Percentiles rank a stretch among this genome's conserved stretches.
Evolutionary conservation across 192 early-diverging fungal genomes (phyloP).

Genomic region (Backusella macrospora): DNA sequence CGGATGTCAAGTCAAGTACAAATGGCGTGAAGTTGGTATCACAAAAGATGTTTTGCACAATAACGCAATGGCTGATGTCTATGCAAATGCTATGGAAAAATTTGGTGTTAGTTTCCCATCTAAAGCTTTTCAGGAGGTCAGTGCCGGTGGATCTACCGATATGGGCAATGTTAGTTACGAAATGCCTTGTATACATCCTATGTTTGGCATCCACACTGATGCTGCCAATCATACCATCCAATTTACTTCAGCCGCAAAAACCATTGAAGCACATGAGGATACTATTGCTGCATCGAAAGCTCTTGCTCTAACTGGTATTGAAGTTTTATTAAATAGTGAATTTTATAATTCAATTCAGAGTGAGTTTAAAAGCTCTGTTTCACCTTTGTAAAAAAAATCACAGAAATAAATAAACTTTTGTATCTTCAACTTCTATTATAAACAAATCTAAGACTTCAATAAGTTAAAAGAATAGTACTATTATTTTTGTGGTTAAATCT

Average conservation of each 20-base stretch:
- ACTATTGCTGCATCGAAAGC: slow-evolving; percentile 57
- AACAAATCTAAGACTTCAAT: no score
- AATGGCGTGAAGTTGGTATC: slow-evolving; percentile 37
- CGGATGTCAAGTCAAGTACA: slow-evolving; percentile 65
- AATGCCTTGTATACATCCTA: slow-evolving; percentile 55
- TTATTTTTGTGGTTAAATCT: no score
- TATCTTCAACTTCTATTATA: not conserved
- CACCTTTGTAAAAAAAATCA: not conserved
- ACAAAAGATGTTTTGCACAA: slow-evolving; percentile 53
- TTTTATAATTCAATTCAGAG: slow-evolving; percentile 50
- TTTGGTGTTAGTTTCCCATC: slow-evolving; percentile 33
- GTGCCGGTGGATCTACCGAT: slow-evolving; percentile 61
- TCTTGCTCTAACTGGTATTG: slow-evolving; percentile 52
- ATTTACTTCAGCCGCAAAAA: slow-evolving; percentile 62
- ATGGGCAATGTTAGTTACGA: slow-evolving; percentile 67
- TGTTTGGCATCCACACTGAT: slow-evolving; percentile 47
- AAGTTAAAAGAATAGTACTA: no score
- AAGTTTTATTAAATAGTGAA: slow-evolving; percentile 47
- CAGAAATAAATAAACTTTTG: not conserved
- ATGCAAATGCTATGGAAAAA: slow-evolving; percentile 42
- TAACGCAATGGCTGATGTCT: slow-evolving; percentile 38
- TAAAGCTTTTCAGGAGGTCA: slow-evolving; percentile 21
- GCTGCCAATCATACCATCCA: slow-evolving; percentile 64
- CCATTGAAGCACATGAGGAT: slow-evolving; percentile 56
- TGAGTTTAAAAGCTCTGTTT: slow-evolving; percentile 36